A percentile compares a stretch with the other conserved stretches of the same genome.
These are phyloP conservation scores for Hericium erinaceus DNA, from an alignment of 768 basidiomycete genomes.

Conservation along the genomic window DNA sequence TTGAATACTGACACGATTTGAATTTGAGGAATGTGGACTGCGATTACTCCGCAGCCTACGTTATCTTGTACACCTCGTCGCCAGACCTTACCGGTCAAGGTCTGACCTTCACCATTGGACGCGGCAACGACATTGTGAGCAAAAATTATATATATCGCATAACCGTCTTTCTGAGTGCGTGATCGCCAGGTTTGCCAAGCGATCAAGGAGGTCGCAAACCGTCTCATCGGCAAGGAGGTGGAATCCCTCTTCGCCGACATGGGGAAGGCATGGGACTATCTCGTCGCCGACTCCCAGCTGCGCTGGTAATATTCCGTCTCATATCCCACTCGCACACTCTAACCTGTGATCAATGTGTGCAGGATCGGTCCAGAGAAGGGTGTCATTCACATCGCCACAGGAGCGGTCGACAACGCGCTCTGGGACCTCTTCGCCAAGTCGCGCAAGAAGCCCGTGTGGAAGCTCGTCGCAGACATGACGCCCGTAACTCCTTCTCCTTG, in stretches of 20 bases:
- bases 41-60: slow-evolving; percentile 92
- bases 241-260: slow-evolving; percentile 82
- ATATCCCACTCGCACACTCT: not conserved
- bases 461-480: slow-evolving; percentile 85
- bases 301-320: slow-evolving; percentile 53
- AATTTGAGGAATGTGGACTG: slow-evolving; percentile 82
- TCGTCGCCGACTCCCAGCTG: slow-evolving; percentile 83
- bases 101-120: slow-evolving; percentile 91
- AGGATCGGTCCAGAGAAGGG: slow-evolving; percentile 95
- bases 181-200: slow-evolving; percentile 61
- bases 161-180: no score
- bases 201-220: slow-evolving; percentile 68
- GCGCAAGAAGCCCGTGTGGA: slow-evolving; percentile 85
- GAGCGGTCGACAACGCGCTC: slow-evolving; percentile 83
- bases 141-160: not conserved
- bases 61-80: slow-evolving; percentile 62
- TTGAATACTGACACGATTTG: not conserved
- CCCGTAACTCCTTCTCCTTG: slow-evolving; percentile 33
- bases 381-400: slow-evolving; percentile 85
- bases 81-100: slow-evolving; percentile 72
- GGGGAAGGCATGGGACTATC: slow-evolving; percentile 84
- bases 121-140: slow-evolving; percentile 85
- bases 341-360: not conserved
- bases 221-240: slow-evolving; percentile 75
- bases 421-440: slow-evolving; percentile 91